Conservation (phyloP, 2,329 filamentous ascomycete genomes). For the Alternaria alternata region DNA sequence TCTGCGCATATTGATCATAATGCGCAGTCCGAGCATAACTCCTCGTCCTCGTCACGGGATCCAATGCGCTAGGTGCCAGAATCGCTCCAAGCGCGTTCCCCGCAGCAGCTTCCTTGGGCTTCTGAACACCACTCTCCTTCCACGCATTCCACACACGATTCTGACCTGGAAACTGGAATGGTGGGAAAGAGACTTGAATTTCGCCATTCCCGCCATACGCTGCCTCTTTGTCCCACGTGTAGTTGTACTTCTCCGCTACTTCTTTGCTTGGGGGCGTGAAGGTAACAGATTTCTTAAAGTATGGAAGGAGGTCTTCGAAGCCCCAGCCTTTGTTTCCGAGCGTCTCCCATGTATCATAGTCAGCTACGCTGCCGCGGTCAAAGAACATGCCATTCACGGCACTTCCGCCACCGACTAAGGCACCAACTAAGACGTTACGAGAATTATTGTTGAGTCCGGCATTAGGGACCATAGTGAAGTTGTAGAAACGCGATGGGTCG, state of each 20-base stretch:
- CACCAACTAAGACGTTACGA: slow-evolving; percentile 21
- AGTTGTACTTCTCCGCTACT: not conserved
- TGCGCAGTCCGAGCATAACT: slow-evolving; percentile 43
- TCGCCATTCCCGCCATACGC: not conserved
- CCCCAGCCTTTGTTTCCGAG: slow-evolving; percentile 61
- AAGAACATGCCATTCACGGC: slow-evolving; percentile 47
- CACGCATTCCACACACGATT: slow-evolving; percentile 16
- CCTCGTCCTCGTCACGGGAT: slow-evolving; percentile 26
- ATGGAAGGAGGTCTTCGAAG: slow-evolving; percentile 23
- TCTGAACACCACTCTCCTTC: slow-evolving; percentile 15
- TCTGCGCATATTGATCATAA: slow-evolving; percentile 33
- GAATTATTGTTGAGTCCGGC: slow-evolving; percentile 19
- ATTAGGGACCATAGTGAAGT: slow-evolving; percentile 18
- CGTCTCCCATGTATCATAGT: slow-evolving; percentile 62
- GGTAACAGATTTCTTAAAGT: slow-evolving; percentile 28
- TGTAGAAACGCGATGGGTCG: slow-evolving; percentile 15
- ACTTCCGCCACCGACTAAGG: slow-evolving; percentile 41
- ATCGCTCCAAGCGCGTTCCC: slow-evolving; percentile 19
- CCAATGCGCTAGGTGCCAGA: slow-evolving; percentile 10
- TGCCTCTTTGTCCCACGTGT: not conserved
- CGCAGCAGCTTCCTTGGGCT: slow-evolving; percentile 16
- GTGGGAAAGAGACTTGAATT: not conserved
- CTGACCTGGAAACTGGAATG: slow-evolving; percentile 19
- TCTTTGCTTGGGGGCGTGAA: slow-evolving; percentile 6
- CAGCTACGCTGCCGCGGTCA: slow-evolving; percentile 36